These are phyloP conservation scores for Lactarius akahatsu DNA, from an alignment of 768 basidiomycete species.

Conservation along the genomic window DNA sequence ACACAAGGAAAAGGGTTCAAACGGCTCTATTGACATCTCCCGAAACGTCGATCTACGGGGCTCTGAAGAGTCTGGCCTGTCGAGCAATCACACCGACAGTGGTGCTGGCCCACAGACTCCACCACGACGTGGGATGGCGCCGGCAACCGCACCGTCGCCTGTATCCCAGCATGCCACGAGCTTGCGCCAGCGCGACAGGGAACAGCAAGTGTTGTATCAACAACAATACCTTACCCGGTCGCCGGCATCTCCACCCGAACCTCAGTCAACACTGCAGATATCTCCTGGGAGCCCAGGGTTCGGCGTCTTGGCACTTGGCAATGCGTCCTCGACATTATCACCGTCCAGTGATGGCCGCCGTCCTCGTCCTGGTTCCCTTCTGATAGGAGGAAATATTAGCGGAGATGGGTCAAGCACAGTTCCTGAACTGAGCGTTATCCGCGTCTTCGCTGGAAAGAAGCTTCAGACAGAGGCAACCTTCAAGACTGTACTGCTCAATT, in stretches of 20 bases:
- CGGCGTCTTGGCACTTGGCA: conserved; percentile 42
- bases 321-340: conserved; percentile 40
- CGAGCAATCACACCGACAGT: conserved; percentile 40
- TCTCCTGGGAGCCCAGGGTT: conserved; percentile 73
- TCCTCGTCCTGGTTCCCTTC: conserved; percentile 75
- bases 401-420: conserved; percentile 63
- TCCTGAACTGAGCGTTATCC: conserved; percentile 40
- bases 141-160: conserved; percentile 37
- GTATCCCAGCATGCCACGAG: conserved; percentile 64
- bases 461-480: no score
- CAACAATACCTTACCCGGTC: conserved; percentile 83
- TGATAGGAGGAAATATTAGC: conserved; percentile 58
- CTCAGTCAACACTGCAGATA: conserved; percentile 69
- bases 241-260: conserved; percentile 74
- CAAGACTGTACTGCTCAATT: no score
- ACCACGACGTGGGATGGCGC: conserved; percentile 37
- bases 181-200: conserved; percentile 83
- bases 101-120: conserved; percentile 26
- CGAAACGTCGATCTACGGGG: conserved; percentile 36
- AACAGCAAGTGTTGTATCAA: conserved; percentile 84
- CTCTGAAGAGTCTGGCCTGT: conserved; percentile 66
- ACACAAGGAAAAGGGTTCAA: conserved; percentile 56
- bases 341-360: conserved; percentile 47
- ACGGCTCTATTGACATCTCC: conserved; percentile 44
- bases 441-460: no score